These are phyloP conservation scores for Cyclocybe aegerita DNA, from an alignment of 768 basidiomycete genomes.

Conservation along the genomic window DNA sequence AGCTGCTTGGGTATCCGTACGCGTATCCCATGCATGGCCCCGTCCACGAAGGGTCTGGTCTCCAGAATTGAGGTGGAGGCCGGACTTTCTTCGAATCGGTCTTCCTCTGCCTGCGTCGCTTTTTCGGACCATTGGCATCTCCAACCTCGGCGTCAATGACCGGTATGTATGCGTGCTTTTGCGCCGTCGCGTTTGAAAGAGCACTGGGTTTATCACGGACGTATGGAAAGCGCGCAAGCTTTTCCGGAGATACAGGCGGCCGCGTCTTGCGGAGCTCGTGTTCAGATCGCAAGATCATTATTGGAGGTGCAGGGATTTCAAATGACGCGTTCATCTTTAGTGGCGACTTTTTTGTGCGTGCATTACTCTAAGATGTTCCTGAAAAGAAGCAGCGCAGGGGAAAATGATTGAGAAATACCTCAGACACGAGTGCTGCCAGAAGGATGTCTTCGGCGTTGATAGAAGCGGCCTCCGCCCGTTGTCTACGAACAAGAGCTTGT, in stretches of 20 bases:
- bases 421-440: conserved; percentile 16
- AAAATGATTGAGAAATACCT: conserved; percentile 5
- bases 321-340: not conserved
- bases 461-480: conserved; percentile 37
- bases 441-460: conserved; percentile 35
- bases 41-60: conserved; percentile 31
- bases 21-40: conserved; percentile 44
- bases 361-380: not conserved
- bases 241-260: conserved; percentile 33
- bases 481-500: conserved; percentile 42
- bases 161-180: conserved; percentile 16
- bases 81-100: conserved; percentile 17
- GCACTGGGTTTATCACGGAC: conserved; percentile 9
- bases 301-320: conserved; percentile 12
- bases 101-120: conserved; percentile 14
- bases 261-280: conserved; percentile 37
- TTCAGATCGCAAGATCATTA: conserved; percentile 28
- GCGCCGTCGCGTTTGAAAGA: conserved; percentile 1
- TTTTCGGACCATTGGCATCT: conserved; percentile 2
- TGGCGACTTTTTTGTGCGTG: not conserved
- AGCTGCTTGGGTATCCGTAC: conserved; percentile 37
- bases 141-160: conserved; percentile 18
- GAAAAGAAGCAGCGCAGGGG: not conserved
- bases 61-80: conserved; percentile 39
- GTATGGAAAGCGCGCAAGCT: conserved; percentile 34